Base-by-base conservation (phyloP, 495 filamentous ascomycete genomes). In the Cercophora newfieldiana region DNA sequence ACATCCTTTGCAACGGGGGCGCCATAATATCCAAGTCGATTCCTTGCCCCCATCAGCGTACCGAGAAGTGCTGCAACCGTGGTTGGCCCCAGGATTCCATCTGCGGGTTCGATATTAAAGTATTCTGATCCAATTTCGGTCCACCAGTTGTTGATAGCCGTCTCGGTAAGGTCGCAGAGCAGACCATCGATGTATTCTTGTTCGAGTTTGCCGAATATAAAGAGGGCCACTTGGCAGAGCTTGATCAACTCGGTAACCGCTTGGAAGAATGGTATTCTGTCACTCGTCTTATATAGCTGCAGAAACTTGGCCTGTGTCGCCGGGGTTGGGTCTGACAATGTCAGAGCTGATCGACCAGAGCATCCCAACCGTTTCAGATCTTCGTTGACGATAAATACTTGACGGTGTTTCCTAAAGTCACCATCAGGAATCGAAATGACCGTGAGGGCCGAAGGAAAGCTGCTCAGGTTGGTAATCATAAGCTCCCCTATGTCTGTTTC, bases 131-230 rank as follows among this genome's bases (percentile, higher is more conserved):
- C 95, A 50, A 97, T 89, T 69, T 97, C 92, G 2, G 89, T 88
- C 95, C 95, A 99, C 95, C 96, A 99, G 76, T 97, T 91, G 68
- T 88, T 89, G 71, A 99, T 88, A 3, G 93, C 92, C 64, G 84
- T 88, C 71, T 99, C 95, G 0, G 95, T 99, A 18, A 94, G 80
- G 78, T 99, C 95, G 71, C 95, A 99, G 14, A 99, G 84, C 29
- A 97, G 76, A 1, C 95, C 95, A 74, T 99, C 95, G 26, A 91
- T 92, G 72, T 96, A 98, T 66, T 91, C 91, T n/a, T 89, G 86
- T 2, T 90, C 88, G 26, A 97, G 79, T 68, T 91, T 91, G n/a
- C 86, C 91, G 77, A 97, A 99, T 55, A 97, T 80, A 73, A 91
- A 87, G 68, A 99, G 80, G 0, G 95, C 94, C 12, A 91, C 85